These are phyloP conservation scores for Mucuna pruriens DNA, from an alignment of 306 rosid species.

Conservation along the genomic window DNA sequence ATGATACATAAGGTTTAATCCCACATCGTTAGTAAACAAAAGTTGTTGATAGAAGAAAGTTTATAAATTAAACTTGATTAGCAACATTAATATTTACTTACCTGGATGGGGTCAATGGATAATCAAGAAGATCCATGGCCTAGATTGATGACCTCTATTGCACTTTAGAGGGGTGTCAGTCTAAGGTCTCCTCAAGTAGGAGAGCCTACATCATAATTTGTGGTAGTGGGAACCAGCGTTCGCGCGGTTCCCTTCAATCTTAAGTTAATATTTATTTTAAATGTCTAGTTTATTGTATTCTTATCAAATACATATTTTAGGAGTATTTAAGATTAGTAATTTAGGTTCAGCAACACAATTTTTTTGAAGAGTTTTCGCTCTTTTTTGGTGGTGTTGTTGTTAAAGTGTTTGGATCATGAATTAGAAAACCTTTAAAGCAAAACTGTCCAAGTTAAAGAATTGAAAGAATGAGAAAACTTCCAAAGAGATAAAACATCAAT, in stretches of 20 bases:
- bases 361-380: too few species aligned
- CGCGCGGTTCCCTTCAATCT: constrained; percentile 50
- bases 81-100: neutral
- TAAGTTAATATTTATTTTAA: too few species aligned
- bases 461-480: too few species aligned
- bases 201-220: constrained; percentile 61
- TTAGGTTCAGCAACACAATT: too few species aligned
- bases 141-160: constrained; percentile 8
- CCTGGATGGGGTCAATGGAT: constrained; percentile 18
- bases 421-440: too few species aligned
- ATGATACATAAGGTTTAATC: neutral
- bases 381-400: too few species aligned
- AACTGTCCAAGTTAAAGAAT: too few species aligned
- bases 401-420: too few species aligned
- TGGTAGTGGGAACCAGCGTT: constrained; percentile 54
- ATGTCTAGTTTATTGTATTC: too few species aligned
- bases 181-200: constrained; percentile 52
- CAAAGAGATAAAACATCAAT: too few species aligned
- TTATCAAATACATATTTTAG: too few species aligned
- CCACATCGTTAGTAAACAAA: neutral
- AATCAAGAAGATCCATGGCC: neutral
- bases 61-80: neutral
- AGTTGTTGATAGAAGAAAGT: neutral
- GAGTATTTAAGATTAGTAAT: too few species aligned
- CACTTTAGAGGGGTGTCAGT: neutral